phyloP scores from a whole-genome alignment of 2,329 filamentous ascomycete species.

The Fusarium fracticaudum region DNA sequence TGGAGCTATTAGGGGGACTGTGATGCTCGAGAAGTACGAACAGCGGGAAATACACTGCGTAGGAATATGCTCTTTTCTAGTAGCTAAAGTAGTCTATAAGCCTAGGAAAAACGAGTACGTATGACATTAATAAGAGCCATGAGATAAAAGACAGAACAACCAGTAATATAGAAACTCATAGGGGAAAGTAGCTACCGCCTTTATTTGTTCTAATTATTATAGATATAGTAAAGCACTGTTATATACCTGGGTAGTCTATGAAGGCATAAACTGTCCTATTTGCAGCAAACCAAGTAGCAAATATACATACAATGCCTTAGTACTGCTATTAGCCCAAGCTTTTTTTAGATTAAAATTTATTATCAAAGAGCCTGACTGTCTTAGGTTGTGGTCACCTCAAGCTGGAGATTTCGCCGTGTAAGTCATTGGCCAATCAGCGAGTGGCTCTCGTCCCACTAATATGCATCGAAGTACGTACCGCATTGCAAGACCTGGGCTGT shows the following conservation, averaged over 20 bases:
- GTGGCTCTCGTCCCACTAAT: background rate
- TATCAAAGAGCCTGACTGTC: background rate
- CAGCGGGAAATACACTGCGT: background rate
- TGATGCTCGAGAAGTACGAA: background rate
- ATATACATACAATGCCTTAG: background rate
- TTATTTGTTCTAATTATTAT: too few species aligned
- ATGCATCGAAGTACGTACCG: constrained; percentile 15
- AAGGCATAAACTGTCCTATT: background rate
- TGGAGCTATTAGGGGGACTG: background rate
- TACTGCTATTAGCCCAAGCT: background rate
- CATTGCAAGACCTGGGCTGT: background rate
- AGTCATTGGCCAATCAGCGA: constrained; percentile 14
- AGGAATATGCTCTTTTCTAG: background rate
- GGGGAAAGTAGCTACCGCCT: background rate
- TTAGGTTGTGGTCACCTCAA: background rate
- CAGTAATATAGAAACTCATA: background rate
- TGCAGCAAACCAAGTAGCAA: background rate
- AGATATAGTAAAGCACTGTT: too few species aligned
- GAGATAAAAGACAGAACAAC: background rate
- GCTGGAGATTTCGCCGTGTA: background rate
- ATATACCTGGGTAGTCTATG: too few species aligned
- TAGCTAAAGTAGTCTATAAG: background rate
- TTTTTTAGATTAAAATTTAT: background rate
- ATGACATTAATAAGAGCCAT: background rate
- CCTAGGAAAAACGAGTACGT: background rate